Percentiles rank a stretch among this genome's conserved stretches.
These are phyloP conservation scores for Endogone sp. DNA, from an alignment of 192 early-diverging fungal species.

Conservation along the genomic window DNA sequence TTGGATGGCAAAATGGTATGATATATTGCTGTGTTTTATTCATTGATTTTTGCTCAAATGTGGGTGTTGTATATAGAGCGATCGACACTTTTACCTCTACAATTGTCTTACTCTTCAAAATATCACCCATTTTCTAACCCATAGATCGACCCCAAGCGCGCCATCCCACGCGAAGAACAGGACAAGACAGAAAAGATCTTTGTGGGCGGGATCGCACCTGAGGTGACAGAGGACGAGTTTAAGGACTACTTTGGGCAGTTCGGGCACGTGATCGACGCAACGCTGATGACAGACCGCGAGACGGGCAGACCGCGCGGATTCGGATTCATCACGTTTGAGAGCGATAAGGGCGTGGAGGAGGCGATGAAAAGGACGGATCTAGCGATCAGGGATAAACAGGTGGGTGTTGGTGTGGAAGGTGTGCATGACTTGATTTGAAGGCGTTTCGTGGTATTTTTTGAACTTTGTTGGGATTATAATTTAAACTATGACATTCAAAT, in stretches of 20 bases:
- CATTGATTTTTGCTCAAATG: constrained; percentile 2
- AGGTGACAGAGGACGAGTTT: constrained; percentile 85
- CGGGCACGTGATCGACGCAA: constrained; percentile 80
- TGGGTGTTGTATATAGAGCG: no score
- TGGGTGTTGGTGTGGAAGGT: constrained; percentile 19
- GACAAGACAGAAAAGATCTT: constrained; percentile 88
- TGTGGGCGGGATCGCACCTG: constrained; percentile 84
- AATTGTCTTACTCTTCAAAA: no score
- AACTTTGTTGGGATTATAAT: neutral
- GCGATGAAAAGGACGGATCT: constrained; percentile 69
- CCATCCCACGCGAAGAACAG: constrained; percentile 67
- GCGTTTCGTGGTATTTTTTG: no score
- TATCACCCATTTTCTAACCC: neutral
- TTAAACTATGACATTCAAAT: neutral
- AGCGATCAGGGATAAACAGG: constrained; percentile 65
- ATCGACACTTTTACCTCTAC: neutral
- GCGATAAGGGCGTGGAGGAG: constrained; percentile 68
- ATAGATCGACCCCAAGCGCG: constrained; percentile 74
- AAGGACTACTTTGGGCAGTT: constrained; percentile 82
- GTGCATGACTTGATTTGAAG: constrained; percentile 1
- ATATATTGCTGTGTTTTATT: no score
- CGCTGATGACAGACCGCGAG: constrained; percentile 80
- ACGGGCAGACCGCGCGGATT: constrained; percentile 90
- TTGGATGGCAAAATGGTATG: constrained; percentile 78
- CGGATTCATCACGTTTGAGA: constrained; percentile 92